Evolutionary conservation across 495 filamentous ascomycete species (phyloP).

Genomic region (Penicillium egyptiacum): DNA sequence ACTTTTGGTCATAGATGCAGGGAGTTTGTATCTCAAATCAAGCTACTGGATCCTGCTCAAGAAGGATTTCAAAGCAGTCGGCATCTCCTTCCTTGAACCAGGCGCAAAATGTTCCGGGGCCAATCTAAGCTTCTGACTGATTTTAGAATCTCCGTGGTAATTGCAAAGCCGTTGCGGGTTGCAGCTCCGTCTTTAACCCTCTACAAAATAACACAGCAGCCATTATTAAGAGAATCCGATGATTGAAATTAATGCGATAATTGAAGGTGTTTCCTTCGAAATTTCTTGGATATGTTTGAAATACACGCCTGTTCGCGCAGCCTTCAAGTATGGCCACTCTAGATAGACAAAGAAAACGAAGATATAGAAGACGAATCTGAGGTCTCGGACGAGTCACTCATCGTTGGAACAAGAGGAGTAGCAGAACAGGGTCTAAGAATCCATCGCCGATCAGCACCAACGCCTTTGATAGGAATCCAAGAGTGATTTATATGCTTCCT

Average conservation of each 20-base stretch:
- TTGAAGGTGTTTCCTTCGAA: not conserved
- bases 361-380: not conserved
- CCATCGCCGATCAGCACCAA: slow-evolving; percentile 11
- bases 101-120: too few species aligned
- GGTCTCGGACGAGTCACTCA: not conserved
- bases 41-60: too few species aligned
- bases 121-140: too few species aligned
- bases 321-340: not conserved
- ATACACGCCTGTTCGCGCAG: not conserved
- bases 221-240: too few species aligned
- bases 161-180: too few species aligned
- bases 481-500: slow-evolving; percentile 7
- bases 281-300: not conserved
- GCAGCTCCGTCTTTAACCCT: too few species aligned
- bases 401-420: slow-evolving; percentile 9
- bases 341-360: not conserved
- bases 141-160: too few species aligned
- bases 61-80: too few species aligned
- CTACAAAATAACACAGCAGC: too few species aligned
- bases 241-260: not conserved
- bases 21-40: too few species aligned
- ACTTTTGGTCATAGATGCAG: too few species aligned
- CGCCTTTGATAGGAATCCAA: slow-evolving; percentile 10
- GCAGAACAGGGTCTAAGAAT: slow-evolving; percentile 6
- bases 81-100: too few species aligned